phyloP scores from a whole-genome alignment of 257 asterid species.

The Thymus quinquecostatus region DNA sequence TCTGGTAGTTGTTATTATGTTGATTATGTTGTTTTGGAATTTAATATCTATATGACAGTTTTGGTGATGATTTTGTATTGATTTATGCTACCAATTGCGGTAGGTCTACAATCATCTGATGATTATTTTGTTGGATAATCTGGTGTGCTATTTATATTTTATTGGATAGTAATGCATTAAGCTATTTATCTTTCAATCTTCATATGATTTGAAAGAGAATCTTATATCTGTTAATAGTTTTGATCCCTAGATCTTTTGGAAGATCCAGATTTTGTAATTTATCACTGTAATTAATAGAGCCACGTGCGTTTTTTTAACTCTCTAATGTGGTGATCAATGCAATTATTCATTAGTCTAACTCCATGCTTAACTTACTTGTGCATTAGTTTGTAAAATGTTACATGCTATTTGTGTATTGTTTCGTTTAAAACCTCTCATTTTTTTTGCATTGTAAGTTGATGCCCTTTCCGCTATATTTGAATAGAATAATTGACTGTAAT shows the following conservation, averaged over 20 bases:
- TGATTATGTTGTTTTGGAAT: conserved; percentile 10
- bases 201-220: background rate
- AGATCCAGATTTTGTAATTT: background rate
- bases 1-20: conserved; percentile 20
- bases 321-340: background rate
- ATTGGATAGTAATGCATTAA: conserved; percentile 3
- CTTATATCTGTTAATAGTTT: conserved; percentile 17
- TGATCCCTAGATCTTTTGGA: conserved; percentile 1
- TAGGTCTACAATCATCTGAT: background rate
- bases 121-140: conserved; percentile 18
- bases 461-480: background rate
- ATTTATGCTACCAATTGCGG: background rate
- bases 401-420: background rate
- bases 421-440: background rate
- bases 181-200: background rate
- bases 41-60: background rate
- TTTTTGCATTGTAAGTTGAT: background rate
- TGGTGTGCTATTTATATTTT: conserved; percentile 4
- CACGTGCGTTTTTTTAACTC: background rate
- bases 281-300: background rate
- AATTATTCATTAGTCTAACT: background rate
- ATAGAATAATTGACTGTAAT: background rate
- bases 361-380: background rate
- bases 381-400: background rate
- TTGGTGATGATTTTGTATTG: conserved; percentile 5